phyloP scores from a whole-genome alignment of 805 yeast species.

The Kuraishia capsulata region DNA sequence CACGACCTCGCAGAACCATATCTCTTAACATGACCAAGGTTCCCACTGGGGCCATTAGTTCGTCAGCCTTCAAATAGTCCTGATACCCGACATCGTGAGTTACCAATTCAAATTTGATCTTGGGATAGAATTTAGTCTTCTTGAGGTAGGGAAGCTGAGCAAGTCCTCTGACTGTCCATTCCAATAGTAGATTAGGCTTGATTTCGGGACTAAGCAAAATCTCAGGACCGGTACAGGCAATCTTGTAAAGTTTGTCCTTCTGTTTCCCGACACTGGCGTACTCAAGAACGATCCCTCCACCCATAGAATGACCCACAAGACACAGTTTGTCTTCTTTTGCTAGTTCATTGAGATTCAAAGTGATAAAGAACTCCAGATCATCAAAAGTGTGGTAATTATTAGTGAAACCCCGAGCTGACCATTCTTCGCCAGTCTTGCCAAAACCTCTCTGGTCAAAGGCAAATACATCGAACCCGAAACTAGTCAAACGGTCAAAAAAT shows the following conservation, averaged over 20 bases:
- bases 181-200: conserved; percentile 38
- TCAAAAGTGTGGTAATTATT: conserved; percentile 46
- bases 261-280: conserved; percentile 50
- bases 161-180: conserved; percentile 29
- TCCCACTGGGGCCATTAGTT: conserved; percentile 40
- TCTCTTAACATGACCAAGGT: conserved; percentile 48
- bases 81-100: conserved; percentile 39
- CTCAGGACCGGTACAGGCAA: conserved; percentile 51
- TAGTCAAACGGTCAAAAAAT: conserved; percentile 41
- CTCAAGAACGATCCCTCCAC: conserved; percentile 63
- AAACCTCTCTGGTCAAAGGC: conserved; percentile 73
- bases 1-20: conserved; percentile 54
- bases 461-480: conserved; percentile 53
- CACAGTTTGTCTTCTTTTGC: conserved; percentile 26
- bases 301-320: conserved; percentile 72
- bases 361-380: conserved; percentile 52
- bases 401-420: conserved; percentile 43
- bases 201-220: conserved; percentile 49
- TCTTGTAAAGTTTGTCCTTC: conserved; percentile 34
- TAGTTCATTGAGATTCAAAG: conserved; percentile 28
- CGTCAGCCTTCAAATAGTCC: conserved; percentile 33
- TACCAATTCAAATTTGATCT: conserved; percentile 42
- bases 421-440: conserved; percentile 48
- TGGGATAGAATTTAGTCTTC: conserved; percentile 42
- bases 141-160: conserved; percentile 30